Base-by-base conservation (phyloP, 768 basidiomycete genomes). In the Lactarius tabidus region DNA sequence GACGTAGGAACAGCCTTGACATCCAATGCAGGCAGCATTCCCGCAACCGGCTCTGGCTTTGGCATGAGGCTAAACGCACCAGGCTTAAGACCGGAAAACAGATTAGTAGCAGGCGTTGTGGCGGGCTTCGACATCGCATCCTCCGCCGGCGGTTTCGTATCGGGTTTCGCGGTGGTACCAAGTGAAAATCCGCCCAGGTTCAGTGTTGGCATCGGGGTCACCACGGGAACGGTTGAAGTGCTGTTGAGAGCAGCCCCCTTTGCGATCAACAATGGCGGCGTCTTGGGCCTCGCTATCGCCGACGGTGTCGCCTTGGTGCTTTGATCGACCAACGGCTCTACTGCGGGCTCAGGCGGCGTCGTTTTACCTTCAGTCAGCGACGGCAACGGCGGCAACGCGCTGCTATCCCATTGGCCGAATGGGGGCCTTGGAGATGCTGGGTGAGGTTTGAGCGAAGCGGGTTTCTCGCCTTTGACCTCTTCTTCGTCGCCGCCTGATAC, bases 401-500 rank as follows among this genome's bases (percentile, higher is more conserved):
- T 18, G 23, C 10, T 43, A 23, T n/a, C 57, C 68, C 66, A 69
- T 48, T 67, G 63, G 7, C 78, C 79, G 60, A 78, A 77, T 17
- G 76, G 70, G 20, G 70, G 68, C 71, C 79, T 79, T 14, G 81
- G 79, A 10, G 79, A 76, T 23, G 79, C 77, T 5, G 78, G 76
- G 9, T 73, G 78, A n/a, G 75, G 74, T 56, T 75, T 78, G 17
- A 69, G 71, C 53, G 70, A 65, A 10, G 55, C 0, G 2, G 72
- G 60, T 63, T 70, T 71, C 26, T 60, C 39, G 75, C 74, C 20
- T 75, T 69, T 62, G 20, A 60, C 75, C 14, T 77, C 79, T 38
- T 81, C 80, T 15, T 77, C 77, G 10, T 83, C 83, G 18, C 82
- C 81, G 70, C 77, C 64, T 29, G 68, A 67, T 79, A 83, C 62